Conservation (phyloP, 305 asterid genomes). For the Fraxinus sp. region DNA sequence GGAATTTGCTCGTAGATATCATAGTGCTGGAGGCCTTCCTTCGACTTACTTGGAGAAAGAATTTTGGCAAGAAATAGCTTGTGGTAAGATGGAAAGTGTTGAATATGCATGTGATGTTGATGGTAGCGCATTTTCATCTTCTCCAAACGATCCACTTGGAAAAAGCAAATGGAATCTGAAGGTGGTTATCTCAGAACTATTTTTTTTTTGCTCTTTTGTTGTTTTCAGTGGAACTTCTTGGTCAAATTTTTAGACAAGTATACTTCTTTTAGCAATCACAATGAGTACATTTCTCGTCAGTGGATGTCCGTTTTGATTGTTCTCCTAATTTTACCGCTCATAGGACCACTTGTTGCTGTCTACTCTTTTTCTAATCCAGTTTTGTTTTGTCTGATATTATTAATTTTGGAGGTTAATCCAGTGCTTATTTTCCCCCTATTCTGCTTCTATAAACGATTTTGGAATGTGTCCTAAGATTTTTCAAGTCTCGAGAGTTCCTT, state of each 20-base stretch:
- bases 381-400: background rate
- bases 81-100: constrained; percentile 92
- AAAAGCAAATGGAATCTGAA: constrained; percentile 94
- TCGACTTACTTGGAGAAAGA: constrained; percentile 80
- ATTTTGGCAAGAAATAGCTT: constrained; percentile 97
- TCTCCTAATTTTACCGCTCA: constrained; percentile 11
- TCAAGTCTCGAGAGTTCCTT: background rate
- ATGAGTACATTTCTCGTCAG: background rate
- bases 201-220: background rate
- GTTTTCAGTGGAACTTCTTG: constrained; percentile 1
- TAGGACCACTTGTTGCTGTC: constrained; percentile 9
- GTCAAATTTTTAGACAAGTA: constrained; percentile 1
- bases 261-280: constrained; percentile 11
- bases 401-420: constrained; percentile 4
- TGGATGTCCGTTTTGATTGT: background rate
- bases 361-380: background rate
- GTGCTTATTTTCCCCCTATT: background rate
- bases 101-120: constrained; percentile 99
- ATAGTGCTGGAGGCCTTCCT: constrained; percentile 85
- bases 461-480: background rate
- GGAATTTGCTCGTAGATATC: constrained; percentile 83
- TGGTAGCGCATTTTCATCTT: constrained; percentile 97
- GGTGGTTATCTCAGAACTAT: constrained; percentile 48
- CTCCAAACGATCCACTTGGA: constrained; percentile 79
- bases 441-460: background rate